Conservation (phyloP, 2,329 filamentous ascomycete genomes). For the Botrytis fragariae region DNA sequence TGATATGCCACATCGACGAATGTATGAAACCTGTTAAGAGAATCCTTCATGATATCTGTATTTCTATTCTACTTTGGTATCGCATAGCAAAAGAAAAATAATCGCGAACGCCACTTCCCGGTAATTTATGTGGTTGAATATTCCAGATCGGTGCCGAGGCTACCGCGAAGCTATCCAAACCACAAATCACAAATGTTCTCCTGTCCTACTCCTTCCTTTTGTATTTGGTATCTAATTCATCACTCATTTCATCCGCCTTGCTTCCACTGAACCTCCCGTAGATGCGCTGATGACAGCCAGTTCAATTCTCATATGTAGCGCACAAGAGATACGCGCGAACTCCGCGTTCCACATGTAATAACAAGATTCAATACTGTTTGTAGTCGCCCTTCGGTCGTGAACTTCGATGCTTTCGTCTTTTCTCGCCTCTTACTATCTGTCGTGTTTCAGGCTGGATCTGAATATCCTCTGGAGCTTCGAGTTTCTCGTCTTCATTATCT, state of each 20-base stretch:
- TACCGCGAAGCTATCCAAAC: not conserved
- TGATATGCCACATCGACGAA: not conserved
- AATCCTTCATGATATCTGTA: not conserved
- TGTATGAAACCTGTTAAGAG: not conserved
- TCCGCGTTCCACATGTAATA: not conserved
- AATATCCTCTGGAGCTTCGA: slow-evolving; percentile 13
- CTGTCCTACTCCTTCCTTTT: not conserved
- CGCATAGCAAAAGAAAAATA: not conserved
- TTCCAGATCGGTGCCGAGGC: not conserved
- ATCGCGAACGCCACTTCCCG: not conserved
- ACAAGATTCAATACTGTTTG: not conserved
- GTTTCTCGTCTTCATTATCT: slow-evolving; percentile 14
- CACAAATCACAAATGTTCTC: not conserved
- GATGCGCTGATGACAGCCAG: not conserved
- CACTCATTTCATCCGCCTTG: not conserved
- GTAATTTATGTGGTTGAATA: not conserved
- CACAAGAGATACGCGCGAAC: not conserved
- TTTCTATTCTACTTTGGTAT: not conserved
- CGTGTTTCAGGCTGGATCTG: slow-evolving; percentile 15
- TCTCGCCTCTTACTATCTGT: slow-evolving; percentile 13
- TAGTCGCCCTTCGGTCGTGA: slow-evolving; percentile 2
- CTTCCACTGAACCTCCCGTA: not conserved
- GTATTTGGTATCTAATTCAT: not conserved
- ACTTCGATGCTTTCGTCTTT: slow-evolving; percentile 14
- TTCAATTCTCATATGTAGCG: not conserved